Percentiles rank a stretch among this genome's conserved stretches.
phyloP scores from a whole-genome alignment of 2,329 filamentous ascomycete genomes.

The Botryotinia globosa region DNA sequence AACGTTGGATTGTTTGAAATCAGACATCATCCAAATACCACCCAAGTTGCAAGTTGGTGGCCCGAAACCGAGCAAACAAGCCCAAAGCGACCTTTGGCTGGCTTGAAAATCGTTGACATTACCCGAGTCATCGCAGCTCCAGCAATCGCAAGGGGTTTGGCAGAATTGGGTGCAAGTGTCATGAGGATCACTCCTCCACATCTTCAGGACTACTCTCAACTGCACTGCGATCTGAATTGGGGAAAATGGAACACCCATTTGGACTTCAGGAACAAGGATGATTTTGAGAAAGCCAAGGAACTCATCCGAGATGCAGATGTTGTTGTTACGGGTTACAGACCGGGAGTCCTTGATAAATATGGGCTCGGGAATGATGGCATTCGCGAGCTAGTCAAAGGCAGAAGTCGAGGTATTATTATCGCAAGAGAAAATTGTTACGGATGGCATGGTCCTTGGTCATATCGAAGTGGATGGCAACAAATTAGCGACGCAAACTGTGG shows the following conservation, averaged over 20 bases:
- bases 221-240: conserved; percentile 40
- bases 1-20: conserved; percentile 44
- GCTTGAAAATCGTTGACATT: conserved; percentile 42
- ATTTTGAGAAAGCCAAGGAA: conserved; percentile 42
- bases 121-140: conserved; percentile 47
- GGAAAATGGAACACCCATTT: conserved; percentile 49
- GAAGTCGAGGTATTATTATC: conserved; percentile 27
- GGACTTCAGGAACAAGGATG: conserved; percentile 46
- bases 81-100: conserved; percentile 24
- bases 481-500: conserved; percentile 42
- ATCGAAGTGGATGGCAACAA: conserved; percentile 51
- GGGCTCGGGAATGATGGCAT: conserved; percentile 44
- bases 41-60: conserved; percentile 25
- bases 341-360: conserved; percentile 43
- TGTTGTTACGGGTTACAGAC: conserved; percentile 53
- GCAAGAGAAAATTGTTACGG: conserved; percentile 48
- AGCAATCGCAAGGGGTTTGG: conserved; percentile 43
- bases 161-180: conserved; percentile 47
- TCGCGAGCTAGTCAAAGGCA: conserved; percentile 30
- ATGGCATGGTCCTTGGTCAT: conserved; percentile 45
- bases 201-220: conserved; percentile 41
- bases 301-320: conserved; percentile 51
- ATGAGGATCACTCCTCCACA: conserved; percentile 46
- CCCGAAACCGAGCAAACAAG: not conserved
- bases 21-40: conserved; percentile 27